Conservation (phyloP, 2,329 filamentous ascomycete genomes). For the Colletotrichum endophyticum region DNA sequence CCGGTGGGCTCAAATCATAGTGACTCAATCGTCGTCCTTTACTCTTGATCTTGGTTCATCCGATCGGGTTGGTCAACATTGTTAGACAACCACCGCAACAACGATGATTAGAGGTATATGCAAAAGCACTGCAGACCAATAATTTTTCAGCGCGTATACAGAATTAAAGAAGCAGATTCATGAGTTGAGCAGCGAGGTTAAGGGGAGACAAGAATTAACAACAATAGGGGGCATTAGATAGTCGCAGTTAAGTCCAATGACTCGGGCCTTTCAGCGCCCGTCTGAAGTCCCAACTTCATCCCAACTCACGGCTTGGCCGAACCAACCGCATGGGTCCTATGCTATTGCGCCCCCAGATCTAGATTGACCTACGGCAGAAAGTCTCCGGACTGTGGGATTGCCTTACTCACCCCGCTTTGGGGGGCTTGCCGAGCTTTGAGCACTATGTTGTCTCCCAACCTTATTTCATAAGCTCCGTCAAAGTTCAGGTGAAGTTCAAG, state of each 20-base stretch:
- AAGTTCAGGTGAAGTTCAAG: neutral
- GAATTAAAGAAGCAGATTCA: neutral
- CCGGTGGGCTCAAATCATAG: neutral
- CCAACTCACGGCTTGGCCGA: neutral
- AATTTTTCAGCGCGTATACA: neutral
- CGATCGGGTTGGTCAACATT: neutral
- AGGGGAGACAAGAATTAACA: neutral
- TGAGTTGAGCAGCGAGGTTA: neutral
- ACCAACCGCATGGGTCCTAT: neutral
- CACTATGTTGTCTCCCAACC: neutral
- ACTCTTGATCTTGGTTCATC: neutral
- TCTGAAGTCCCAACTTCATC: neutral
- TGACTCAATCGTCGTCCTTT: neutral
- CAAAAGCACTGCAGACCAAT: neutral
- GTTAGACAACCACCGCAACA: neutral
- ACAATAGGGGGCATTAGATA: neutral
- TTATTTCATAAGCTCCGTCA: neutral
- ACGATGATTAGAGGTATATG: neutral
- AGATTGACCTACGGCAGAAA: neutral
- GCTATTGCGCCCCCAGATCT: neutral
- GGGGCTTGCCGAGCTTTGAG: neutral
- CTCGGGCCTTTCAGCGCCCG: neutral
- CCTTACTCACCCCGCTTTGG: neutral
- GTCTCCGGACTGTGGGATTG: neutral
- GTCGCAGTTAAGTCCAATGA: neutral